Conservation (phyloP, 2,329 filamentous ascomycete genomes). For the Neonectria magnoliae region DNA sequence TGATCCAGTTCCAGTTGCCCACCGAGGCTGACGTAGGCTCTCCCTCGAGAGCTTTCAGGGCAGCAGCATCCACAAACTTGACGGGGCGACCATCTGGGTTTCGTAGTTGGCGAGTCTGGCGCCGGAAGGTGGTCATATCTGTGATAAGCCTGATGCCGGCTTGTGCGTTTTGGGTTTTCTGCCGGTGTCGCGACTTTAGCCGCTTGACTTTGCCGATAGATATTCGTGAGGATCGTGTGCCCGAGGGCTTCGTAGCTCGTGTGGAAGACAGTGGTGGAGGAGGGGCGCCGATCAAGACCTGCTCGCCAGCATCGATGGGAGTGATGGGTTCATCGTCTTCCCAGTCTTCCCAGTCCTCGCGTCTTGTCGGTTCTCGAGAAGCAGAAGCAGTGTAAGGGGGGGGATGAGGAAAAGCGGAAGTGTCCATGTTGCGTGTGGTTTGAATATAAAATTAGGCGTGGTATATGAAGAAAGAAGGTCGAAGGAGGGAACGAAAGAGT, state of each 20-base stretch:
- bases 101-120: constrained; percentile 48
- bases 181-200: constrained; percentile 68
- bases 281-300: constrained; percentile 43
- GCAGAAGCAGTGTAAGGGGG: constrained; percentile 27
- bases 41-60: constrained; percentile 68
- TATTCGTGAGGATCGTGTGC: constrained; percentile 45
- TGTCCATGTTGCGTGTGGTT: constrained; percentile 28
- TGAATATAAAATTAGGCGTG: constrained; percentile 19
- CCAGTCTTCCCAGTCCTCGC: constrained; percentile 65
- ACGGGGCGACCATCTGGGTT: constrained; percentile 45
- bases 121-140: constrained; percentile 67
- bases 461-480: constrained; percentile 1
- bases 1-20: constrained; percentile 68
- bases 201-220: constrained; percentile 56
- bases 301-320: constrained; percentile 52
- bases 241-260: constrained; percentile 28
- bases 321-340: constrained; percentile 59
- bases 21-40: constrained; percentile 62
- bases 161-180: constrained; percentile 68
- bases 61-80: constrained; percentile 68
- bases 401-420: constrained; percentile 23
- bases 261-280: constrained; percentile 29
- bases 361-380: constrained; percentile 29
- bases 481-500: constrained; percentile 1
- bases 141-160: constrained; percentile 76